Evolutionary conservation across 495 filamentous ascomycete genomes (phyloP).

Genomic region (Daldinia loculata): DNA sequence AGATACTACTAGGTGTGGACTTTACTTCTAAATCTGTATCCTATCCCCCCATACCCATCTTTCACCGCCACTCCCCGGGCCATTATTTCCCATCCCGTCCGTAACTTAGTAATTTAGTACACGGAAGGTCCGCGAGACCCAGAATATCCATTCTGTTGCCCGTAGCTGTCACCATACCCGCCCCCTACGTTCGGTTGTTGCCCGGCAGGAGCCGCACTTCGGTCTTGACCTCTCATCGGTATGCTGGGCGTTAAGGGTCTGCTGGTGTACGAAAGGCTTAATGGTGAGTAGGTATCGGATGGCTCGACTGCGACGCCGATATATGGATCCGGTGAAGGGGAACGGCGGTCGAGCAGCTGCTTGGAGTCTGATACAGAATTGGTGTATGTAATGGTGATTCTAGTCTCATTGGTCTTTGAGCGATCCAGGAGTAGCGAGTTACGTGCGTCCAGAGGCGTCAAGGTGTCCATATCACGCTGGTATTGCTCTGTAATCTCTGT

Average conservation of each 20-base stretch:
- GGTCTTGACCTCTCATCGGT: conserved; percentile 18
- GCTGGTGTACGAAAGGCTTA: conserved; percentile 25
- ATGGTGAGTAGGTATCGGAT: conserved; percentile 13
- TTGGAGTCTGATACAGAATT: conserved; percentile 46
- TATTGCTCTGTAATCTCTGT: conserved; percentile 70
- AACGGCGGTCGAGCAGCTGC: conserved; percentile 16
- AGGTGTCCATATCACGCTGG: conserved; percentile 81
- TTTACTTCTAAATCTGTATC: conserved; percentile 4
- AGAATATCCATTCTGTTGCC: conserved; percentile 19
- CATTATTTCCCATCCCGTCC: conserved; percentile 11
- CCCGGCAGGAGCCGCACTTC: conserved; percentile 17
- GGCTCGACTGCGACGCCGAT: conserved; percentile 28
- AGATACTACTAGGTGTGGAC: conserved; percentile 12
- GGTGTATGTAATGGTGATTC: conserved; percentile 44
- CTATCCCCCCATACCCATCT: background rate
- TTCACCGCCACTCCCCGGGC: conserved; percentile 1
- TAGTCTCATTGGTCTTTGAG: conserved; percentile 35
- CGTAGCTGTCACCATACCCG: conserved; percentile 26
- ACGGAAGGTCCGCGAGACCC: conserved; percentile 29
- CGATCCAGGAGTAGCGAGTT: conserved; percentile 79
- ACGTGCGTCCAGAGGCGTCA: conserved; percentile 89
- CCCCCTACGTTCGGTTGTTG: background rate
- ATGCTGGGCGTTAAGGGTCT: conserved; percentile 48
- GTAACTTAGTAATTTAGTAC: conserved; percentile 10
- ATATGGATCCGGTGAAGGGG: conserved; percentile 42